A percentile compares a stretch with the other conserved stretches of the same genome.
Evolutionary conservation across 371 early-diverging fungal species (phyloP).

Genomic region (Mucor saturninus): DNA sequence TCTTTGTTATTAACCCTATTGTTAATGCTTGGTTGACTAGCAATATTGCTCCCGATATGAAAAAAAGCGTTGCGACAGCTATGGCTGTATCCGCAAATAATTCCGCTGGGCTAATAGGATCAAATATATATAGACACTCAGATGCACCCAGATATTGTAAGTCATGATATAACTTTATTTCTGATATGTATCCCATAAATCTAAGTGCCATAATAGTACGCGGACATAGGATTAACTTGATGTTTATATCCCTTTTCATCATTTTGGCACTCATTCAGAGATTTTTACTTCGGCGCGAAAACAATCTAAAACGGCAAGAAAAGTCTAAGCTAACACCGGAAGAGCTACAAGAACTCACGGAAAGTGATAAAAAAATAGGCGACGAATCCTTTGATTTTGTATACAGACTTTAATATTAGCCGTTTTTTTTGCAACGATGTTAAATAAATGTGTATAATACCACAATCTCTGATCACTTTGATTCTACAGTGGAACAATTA

Average conservation of each 20-base stretch:
- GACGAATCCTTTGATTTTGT: constrained; percentile 38
- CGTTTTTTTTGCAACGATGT: background rate
- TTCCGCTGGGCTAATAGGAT: constrained; percentile 50
- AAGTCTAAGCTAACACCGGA: constrained; percentile 14
- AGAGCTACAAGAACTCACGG: constrained; percentile 5
- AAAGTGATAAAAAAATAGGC: constrained; percentile 24
- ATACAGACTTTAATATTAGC: constrained; percentile 30
- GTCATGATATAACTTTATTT: background rate
- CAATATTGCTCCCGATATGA: constrained; percentile 54
- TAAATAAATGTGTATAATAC: too few species aligned
- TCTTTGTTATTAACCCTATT: constrained; percentile 53
- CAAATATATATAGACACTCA: constrained; percentile 50
- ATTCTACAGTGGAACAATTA: too few species aligned
- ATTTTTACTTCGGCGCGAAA: constrained; percentile 28
- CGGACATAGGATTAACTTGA: constrained; percentile 42
- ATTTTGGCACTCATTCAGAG: constrained; percentile 36
- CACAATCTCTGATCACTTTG: too few species aligned
- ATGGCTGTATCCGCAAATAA: constrained; percentile 58
- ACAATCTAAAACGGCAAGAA: constrained; percentile 17
- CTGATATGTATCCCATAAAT: background rate
- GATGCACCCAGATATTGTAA: constrained; percentile 53
- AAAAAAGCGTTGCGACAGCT: constrained; percentile 52
- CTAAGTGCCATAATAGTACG: constrained; percentile 25
- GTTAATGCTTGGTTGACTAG: constrained; percentile 56
- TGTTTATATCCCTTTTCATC: constrained; percentile 39